Evolutionary conservation across 148 eudicot species (phyloP).

Genomic region (Rhododendron molle): DNA sequence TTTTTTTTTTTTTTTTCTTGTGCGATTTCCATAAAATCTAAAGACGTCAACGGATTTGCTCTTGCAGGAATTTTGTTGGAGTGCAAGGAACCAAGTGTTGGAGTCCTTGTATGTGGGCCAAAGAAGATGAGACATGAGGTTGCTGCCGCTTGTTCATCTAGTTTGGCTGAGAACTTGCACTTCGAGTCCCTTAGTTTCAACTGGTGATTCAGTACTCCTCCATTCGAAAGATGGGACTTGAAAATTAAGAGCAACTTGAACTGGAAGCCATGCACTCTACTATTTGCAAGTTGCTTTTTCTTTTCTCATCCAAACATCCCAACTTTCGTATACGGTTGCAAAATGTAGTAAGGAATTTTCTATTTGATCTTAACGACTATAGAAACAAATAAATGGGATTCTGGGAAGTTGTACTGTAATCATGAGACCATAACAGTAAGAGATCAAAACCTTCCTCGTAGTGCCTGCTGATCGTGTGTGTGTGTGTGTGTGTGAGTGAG

Average conservation of each 20-base stretch:
- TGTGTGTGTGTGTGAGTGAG: too few relatives aligned
- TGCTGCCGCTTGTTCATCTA: constrained; percentile 64
- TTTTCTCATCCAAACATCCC: neutral
- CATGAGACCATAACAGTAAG: neutral
- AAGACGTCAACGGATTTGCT: neutral
- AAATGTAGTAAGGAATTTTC: neutral
- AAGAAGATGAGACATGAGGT: constrained; percentile 60
- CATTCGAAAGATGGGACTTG: neutral
- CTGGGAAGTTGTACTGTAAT: neutral
- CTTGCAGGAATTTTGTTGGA: constrained; percentile 46
- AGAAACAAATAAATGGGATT: neutral
- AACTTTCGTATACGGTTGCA: neutral
- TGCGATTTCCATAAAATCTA: neutral
- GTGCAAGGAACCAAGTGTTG: constrained; percentile 49
- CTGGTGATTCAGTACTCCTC: constrained; percentile 38
- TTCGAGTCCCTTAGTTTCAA: constrained; percentile 82
- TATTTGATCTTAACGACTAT: too few relatives aligned
- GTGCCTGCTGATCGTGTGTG: too few relatives aligned
- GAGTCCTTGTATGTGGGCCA: constrained; percentile 75
- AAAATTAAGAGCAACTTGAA: neutral
- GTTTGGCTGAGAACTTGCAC: constrained; percentile 54
- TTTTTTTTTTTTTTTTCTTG: neutral
- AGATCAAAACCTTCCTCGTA: too few relatives aligned
- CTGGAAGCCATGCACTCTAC: neutral
- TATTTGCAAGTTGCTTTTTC: too few relatives aligned